These are phyloP conservation scores for Aspergillus quadricinctus DNA, from an alignment of 2,329 filamentous ascomycete genomes.

Conservation along the genomic window DNA sequence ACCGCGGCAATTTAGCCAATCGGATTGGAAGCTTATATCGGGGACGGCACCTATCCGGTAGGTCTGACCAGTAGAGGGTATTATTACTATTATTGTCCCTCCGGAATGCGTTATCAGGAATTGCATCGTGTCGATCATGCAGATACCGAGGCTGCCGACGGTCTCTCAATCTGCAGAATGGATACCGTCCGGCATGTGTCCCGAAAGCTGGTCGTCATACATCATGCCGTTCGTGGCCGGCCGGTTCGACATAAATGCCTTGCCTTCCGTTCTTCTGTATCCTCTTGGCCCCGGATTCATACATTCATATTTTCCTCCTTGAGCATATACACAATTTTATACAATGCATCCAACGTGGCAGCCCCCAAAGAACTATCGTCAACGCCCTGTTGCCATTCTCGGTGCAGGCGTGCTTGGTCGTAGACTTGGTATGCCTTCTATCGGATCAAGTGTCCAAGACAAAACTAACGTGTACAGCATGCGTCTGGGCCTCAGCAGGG, in stretches of 20 bases:
- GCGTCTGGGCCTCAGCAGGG: slow-evolving; percentile 31
- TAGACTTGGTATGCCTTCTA: slow-evolving; percentile 29
- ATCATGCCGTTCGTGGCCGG: background rate
- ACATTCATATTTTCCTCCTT: too few species aligned
- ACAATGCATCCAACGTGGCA: slow-evolving; percentile 20
- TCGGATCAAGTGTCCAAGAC: background rate
- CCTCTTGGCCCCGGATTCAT: too few species aligned
- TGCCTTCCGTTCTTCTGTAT: background rate
- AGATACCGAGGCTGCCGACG: background rate
- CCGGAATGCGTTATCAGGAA: background rate
- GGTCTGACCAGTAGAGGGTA: too few species aligned
- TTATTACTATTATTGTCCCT: background rate
- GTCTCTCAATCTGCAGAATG: background rate
- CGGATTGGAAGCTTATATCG: background rate
- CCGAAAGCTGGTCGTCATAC: background rate
- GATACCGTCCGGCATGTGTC: background rate
- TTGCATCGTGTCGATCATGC: too few species aligned
- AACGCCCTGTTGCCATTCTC: slow-evolving; percentile 38
- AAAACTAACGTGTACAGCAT: slow-evolving; percentile 12
- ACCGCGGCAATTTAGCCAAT: background rate
- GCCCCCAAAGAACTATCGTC: slow-evolving; percentile 24
- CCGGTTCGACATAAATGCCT: background rate
- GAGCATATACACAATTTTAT: background rate
- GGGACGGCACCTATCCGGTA: too few species aligned
- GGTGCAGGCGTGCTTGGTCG: slow-evolving; percentile 41